Percentiles rank a stretch among this genome's conserved stretches.
Evolutionary conservation across 2,329 filamentous ascomycete genomes (phyloP).

Genomic region (Alternaria atra): DNA sequence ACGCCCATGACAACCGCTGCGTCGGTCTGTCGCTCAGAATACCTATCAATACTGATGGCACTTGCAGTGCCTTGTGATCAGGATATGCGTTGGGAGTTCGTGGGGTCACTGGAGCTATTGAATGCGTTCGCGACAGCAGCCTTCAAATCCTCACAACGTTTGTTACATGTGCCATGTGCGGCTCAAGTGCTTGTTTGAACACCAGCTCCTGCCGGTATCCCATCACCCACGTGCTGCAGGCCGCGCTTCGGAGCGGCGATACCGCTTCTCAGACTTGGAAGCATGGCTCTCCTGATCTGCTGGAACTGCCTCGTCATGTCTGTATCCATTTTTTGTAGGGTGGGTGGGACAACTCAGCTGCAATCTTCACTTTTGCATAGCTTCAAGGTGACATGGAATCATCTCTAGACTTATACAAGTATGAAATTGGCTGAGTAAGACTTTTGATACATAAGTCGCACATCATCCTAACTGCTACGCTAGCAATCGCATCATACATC

Average conservation of each 20-base stretch:
- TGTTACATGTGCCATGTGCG: slow-evolving; percentile 6
- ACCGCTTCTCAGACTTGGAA: background rate
- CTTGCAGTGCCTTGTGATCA: slow-evolving; percentile 43
- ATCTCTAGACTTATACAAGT: background rate
- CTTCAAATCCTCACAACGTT: background rate
- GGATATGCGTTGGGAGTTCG: slow-evolving; percentile 33
- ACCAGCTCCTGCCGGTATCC: background rate
- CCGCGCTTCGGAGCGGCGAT: background rate
- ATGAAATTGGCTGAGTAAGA: background rate
- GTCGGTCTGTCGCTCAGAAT: slow-evolving; percentile 4
- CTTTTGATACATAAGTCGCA: background rate
- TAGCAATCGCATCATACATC: background rate
- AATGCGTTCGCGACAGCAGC: slow-evolving; percentile 8
- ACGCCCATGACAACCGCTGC: slow-evolving; percentile 10
- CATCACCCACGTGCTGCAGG: background rate
- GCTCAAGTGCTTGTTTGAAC: slow-evolving; percentile 4
- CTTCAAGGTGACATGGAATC: background rate
- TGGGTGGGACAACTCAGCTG: background rate
- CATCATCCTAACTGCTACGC: background rate
- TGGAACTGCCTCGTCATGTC: background rate
- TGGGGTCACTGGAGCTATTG: slow-evolving; percentile 10
- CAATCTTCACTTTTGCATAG: background rate
- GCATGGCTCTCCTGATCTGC: background rate
- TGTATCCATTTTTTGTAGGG: background rate
- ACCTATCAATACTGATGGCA: slow-evolving; percentile 6